Percentiles rank a stretch among this genome's conserved stretches.
These are phyloP conservation scores for Phytophthora ramorum DNA, from an alignment of 352 stramenopile species.

Conservation along the genomic window DNA sequence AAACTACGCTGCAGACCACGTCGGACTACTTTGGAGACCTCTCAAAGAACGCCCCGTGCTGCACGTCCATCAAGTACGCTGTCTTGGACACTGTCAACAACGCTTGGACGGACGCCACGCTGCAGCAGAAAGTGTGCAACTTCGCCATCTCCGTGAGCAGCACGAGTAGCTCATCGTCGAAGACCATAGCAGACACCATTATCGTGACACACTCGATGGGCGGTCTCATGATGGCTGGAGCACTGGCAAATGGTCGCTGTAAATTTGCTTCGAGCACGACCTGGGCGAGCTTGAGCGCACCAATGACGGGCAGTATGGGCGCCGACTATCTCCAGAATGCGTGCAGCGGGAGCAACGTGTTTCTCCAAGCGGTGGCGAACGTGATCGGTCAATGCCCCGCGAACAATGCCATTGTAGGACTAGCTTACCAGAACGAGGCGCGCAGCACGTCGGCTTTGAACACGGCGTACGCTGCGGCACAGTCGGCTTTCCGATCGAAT, in stretches of 20 bases:
- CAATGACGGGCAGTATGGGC: conserved; percentile 49
- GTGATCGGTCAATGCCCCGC: conserved; percentile 45
- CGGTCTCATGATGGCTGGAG: conserved; percentile 40
- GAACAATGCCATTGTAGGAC: conserved; percentile 16
- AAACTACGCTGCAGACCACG: conserved; percentile 25
- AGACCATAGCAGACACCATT: conserved; percentile 40
- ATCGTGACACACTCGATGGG: conserved; percentile 52
- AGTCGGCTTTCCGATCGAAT: conserved; percentile 35
- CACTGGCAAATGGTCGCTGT: conserved; percentile 47
- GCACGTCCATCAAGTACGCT: conserved; percentile 39
- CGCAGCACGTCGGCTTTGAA: conserved; percentile 28
- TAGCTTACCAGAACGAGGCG: conserved; percentile 37
- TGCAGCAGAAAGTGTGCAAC: conserved; percentile 45
- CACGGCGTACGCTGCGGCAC: conserved; percentile 34
- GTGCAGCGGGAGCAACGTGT: conserved; percentile 30
- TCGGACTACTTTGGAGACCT: conserved; percentile 42
- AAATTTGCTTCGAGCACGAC: conserved; percentile 35
- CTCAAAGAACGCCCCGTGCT: conserved; percentile 39
- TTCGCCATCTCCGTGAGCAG: conserved; percentile 32
- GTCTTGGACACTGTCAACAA: conserved; percentile 37
- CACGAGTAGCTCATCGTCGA: conserved; percentile 22
- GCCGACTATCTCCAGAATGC: conserved; percentile 44
- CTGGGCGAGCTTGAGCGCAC: conserved; percentile 47
- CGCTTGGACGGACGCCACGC: conserved; percentile 31
- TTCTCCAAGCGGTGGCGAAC: conserved; percentile 37